phyloP scores from a whole-genome alignment of 2,329 filamentous ascomycete genomes.

The Colletotrichum cereale region DNA sequence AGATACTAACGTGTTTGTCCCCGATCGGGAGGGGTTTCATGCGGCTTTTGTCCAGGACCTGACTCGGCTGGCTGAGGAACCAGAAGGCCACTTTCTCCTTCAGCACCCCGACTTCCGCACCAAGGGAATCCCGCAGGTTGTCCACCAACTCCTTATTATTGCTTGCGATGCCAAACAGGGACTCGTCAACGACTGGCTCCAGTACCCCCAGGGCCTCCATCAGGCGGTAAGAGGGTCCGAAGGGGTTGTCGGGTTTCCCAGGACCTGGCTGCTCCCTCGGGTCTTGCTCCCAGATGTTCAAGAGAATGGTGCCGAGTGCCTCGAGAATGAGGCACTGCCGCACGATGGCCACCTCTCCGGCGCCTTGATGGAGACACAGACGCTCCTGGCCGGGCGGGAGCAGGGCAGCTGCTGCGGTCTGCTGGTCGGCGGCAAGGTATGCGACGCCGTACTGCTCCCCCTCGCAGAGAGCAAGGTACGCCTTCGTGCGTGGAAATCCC shows the following conservation, averaged over 20 bases:
- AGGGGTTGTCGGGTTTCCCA: rapidly evolving
- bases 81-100: neutral
- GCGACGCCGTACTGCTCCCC: neutral
- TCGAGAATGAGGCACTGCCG: neutral
- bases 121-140: neutral
- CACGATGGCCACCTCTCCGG: neutral
- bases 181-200: too few relatives aligned
- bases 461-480: neutral
- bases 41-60: neutral
- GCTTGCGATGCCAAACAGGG: neutral
- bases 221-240: neutral
- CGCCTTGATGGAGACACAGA: neutral
- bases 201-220: neutral
- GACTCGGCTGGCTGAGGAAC: neutral
- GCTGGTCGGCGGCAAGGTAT: neutral
- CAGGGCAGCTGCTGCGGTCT: neutral
- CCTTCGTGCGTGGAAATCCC: neutral
- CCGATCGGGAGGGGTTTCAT: rapidly evolving
- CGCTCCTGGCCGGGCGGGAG: neutral
- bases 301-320: rapidly evolving
- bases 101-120: neutral
- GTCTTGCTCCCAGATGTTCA: neutral
- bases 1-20: neutral
- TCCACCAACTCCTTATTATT: neutral
- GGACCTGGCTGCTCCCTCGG: neutral